phyloP scores from a whole-genome alignment of 1,284 basidiomycete species.

The Sphaerobolus stellatus region DNA sequence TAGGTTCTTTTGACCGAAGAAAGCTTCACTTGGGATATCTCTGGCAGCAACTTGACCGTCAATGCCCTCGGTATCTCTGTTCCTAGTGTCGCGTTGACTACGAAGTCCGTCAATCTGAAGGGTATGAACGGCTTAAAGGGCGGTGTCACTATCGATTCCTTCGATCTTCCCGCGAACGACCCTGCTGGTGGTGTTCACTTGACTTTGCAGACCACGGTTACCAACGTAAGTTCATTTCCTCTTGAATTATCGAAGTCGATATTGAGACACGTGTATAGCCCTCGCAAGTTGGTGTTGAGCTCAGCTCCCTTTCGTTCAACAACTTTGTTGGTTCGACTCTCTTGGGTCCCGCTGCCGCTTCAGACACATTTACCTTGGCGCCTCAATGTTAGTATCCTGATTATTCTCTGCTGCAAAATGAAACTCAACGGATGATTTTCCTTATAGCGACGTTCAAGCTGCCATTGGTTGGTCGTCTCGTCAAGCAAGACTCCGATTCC shows the following conservation, averaged over 20 bases:
- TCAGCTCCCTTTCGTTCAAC: constrained; percentile 63
- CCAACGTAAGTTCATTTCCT: constrained; percentile 64
- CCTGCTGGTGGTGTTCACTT: constrained; percentile 75
- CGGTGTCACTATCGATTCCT: constrained; percentile 65
- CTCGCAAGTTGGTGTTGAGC: constrained; percentile 73
- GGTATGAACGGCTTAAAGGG: constrained; percentile 71
- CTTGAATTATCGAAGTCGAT: not conserved
- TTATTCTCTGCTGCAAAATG: too few species aligned
- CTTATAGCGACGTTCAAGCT: constrained; percentile 46
- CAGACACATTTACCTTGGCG: constrained; percentile 51
- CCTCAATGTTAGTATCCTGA: constrained; percentile 39
- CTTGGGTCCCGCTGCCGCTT: constrained; percentile 60
- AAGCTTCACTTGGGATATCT: constrained; percentile 74
- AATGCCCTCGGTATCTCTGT: constrained; percentile 60
- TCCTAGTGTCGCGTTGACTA: constrained; percentile 50
- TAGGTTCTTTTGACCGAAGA: constrained; percentile 62
- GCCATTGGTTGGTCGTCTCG: constrained; percentile 61
- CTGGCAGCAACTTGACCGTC: constrained; percentile 66
- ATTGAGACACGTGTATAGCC: constrained; percentile 45
- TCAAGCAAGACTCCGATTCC: constrained; percentile 54
- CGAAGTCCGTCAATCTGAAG: constrained; percentile 65
- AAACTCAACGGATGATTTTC: not conserved
- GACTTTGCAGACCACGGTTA: constrained; percentile 59
- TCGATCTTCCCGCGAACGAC: constrained; percentile 73
- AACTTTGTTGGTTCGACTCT: constrained; percentile 53